Conservation (phyloP, 495 filamentous ascomycete species). For the Chaetomium fimeti region DNA sequence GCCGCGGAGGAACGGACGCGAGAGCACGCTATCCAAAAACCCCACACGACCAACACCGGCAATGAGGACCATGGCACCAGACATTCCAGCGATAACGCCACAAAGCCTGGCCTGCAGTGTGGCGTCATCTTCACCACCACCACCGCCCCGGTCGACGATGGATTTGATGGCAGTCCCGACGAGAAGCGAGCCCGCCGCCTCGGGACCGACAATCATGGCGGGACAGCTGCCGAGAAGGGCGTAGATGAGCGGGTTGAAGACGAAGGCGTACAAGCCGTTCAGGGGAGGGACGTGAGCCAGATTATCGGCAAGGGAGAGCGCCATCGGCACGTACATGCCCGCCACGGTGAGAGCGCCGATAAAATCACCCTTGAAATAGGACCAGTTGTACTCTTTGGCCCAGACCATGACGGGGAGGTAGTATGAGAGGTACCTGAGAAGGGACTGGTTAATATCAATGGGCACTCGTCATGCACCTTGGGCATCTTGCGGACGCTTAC, state of each 20-base stretch:
- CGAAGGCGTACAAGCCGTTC: conserved; percentile 93
- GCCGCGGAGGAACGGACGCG: conserved; percentile 84
- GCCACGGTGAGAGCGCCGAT: conserved; percentile 85
- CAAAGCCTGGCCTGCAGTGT: conserved; percentile 74
- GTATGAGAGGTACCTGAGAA: conserved; percentile 79
- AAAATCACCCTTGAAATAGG: conserved; percentile 80
- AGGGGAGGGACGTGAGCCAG: conserved; percentile 90
- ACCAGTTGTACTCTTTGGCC: conserved; percentile 79
- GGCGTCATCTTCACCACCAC: conserved; percentile 70
- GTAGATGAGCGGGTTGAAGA: conserved; percentile 86
- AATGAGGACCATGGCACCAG: conserved; percentile 79
- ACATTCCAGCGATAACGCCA: conserved; percentile 83
- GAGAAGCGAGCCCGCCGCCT: conserved; percentile 88
- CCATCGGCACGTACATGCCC: conserved; percentile 97
- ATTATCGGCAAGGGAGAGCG: conserved; percentile 88
- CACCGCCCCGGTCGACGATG: conserved; percentile 65
- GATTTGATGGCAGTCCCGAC: conserved; percentile 81
- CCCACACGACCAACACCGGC: conserved; percentile 84
- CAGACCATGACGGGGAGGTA: conserved; percentile 90
- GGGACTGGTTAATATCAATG: not conserved
- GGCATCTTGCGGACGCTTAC: conserved; percentile 41
- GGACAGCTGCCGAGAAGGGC: conserved; percentile 87
- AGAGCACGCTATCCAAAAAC: conserved; percentile 92
- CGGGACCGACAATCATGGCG: conserved; percentile 90
- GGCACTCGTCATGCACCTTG: not conserved